Conservation (phyloP, 164 flowering plant species). For the Stephania yunnanensis region DNA sequence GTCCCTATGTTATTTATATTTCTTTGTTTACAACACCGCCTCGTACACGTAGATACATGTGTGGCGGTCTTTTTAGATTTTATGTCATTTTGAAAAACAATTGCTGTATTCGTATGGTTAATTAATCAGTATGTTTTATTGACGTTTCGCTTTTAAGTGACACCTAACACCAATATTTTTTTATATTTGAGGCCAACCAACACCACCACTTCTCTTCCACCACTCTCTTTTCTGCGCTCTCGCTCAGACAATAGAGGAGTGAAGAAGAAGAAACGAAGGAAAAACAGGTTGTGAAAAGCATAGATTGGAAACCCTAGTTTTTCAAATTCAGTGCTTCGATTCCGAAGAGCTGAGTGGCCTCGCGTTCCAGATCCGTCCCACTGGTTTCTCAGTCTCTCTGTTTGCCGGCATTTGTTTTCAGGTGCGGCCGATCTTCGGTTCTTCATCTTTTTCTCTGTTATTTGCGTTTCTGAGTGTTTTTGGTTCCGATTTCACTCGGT, state of each 20-base stretch:
- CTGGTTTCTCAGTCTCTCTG: background rate
- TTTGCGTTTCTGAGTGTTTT: background rate
- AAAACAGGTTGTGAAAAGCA: background rate
- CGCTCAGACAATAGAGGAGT: slow-evolving; percentile 11
- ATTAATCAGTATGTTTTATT: slow-evolving; percentile 12
- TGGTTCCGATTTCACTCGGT: background rate
- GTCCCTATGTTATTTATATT: no score
- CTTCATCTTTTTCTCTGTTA: background rate
- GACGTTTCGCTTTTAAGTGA: slow-evolving; percentile 25
- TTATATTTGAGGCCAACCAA: slow-evolving; percentile 9
- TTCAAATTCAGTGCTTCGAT: background rate
- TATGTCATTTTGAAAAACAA: no score
- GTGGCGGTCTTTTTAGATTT: no score
- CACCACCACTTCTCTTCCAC: slow-evolving; percentile 17
- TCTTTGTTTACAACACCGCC: no score
- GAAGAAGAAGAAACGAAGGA: slow-evolving; percentile 7
- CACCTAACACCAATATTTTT: slow-evolving; percentile 31
- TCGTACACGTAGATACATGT: no score
- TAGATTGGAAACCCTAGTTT: background rate
- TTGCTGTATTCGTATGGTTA: background rate
- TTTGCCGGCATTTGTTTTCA: slow-evolving; percentile 1
- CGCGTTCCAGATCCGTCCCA: slow-evolving; percentile 6
- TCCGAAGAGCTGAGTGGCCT: background rate
- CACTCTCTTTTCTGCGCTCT: slow-evolving; percentile 11
- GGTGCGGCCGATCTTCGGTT: slow-evolving; percentile 9